phyloP scores from a whole-genome alignment of 176 grass and related monocot species.

The Puccinellia tenuiflora region DNA sequence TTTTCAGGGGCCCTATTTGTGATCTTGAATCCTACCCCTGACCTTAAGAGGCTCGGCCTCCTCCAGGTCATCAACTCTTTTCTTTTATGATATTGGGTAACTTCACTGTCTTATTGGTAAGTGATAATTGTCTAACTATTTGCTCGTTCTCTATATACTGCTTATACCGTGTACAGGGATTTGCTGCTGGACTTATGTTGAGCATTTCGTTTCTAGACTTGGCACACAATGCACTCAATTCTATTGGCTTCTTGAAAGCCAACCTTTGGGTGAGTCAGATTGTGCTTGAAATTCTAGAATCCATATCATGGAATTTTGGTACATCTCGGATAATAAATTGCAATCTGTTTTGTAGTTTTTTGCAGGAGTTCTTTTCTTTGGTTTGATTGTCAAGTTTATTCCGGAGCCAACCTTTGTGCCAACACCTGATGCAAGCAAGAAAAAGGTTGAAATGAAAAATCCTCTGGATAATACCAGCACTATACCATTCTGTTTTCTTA shows the following conservation, averaged over 20 bases:
- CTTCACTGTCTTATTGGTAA: not conserved
- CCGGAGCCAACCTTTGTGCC: slow-evolving; percentile 71
- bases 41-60: slow-evolving; percentile 86
- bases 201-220: slow-evolving; percentile 95
- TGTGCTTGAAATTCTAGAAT: slow-evolving; percentile 9
- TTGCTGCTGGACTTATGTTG: slow-evolving; percentile 95
- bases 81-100: not conserved
- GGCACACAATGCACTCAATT: slow-evolving; percentile 92
- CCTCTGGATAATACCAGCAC: slow-evolving; percentile 1
- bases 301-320: not conserved
- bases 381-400: slow-evolving; percentile 78
- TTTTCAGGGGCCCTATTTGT: slow-evolving; percentile 79
- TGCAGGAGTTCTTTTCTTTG: slow-evolving; percentile 88
- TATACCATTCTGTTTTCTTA: not conserved
- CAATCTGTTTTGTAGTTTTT: slow-evolving; percentile 53
- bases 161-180: slow-evolving; percentile 48
- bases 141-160: not conserved
- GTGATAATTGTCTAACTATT: not conserved
- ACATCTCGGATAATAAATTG: not conserved
- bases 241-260: slow-evolving; percentile 94
- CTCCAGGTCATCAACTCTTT: slow-evolving; percentile 56
- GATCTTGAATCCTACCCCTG: slow-evolving; percentile 64
- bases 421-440: slow-evolving; percentile 36
- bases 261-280: slow-evolving; percentile 75
- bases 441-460: slow-evolving; percentile 39